Conservation (phyloP, 1,284 basidiomycete species). For the Cryptococcus sp. region DNA sequence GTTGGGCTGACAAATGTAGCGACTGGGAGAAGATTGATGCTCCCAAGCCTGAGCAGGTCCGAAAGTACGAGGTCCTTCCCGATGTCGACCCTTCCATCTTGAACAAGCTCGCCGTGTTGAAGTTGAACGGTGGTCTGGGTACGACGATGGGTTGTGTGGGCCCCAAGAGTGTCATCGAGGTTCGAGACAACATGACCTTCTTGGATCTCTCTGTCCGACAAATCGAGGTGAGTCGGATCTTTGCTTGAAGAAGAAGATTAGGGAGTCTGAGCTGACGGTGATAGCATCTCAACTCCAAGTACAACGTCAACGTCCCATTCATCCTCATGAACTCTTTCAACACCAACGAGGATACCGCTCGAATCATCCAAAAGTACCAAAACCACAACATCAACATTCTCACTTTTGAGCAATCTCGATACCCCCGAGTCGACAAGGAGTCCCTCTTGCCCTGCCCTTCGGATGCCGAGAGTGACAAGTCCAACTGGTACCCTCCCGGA, state of each 20-base stretch:
- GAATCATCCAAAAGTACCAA: conserved; percentile 98
- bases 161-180: conserved; percentile 79
- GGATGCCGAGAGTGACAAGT: conserved; percentile 84
- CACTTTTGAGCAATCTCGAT: conserved; percentile 90
- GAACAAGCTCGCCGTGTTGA: conserved; percentile 94
- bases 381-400: conserved; percentile 96
- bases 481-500: conserved; percentile 97
- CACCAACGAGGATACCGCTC: conserved; percentile 92
- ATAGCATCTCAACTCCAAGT: conserved; percentile 56
- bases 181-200: conserved; percentile 98
- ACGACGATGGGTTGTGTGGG: conserved; percentile 50
- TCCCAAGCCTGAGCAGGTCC: conserved; percentile 86
- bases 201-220: conserved; percentile 94
- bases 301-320: conserved; percentile 80
- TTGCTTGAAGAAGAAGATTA: too few relatives aligned
- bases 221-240: conserved; percentile 62
- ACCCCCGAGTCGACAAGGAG: conserved; percentile 96
- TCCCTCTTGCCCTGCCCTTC: conserved; percentile 84
- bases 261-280: too few relatives aligned
- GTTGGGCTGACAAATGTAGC: too few relatives aligned
- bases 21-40: conserved; percentile 98
- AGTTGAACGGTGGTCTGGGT: conserved; percentile 98
- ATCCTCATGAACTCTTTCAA: conserved; percentile 99
- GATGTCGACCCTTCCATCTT: conserved; percentile 64
- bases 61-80: conserved; percentile 74